Percentiles rank a stretch among this genome's conserved stretches.
Conservation (phyloP, 352 stramenopile genomes). For the Phytophthora constricta region DNA sequence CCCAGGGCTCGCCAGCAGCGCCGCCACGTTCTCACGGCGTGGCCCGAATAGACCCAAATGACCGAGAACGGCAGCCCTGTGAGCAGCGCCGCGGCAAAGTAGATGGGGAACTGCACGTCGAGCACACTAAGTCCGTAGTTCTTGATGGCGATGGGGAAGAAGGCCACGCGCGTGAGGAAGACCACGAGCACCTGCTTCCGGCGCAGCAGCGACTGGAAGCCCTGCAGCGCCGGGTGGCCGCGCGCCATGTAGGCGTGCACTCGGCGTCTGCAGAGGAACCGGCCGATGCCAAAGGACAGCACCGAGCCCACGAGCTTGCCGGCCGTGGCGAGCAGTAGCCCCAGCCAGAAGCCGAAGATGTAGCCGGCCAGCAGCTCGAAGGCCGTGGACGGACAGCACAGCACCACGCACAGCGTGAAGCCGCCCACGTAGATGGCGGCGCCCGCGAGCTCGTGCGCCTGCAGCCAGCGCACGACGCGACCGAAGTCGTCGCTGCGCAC, state of each 20-base stretch:
- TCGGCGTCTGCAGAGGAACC: slow-evolving; percentile 64
- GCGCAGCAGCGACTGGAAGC: slow-evolving; percentile 65
- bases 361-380: slow-evolving; percentile 84
- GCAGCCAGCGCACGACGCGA: slow-evolving; percentile 56
- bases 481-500: slow-evolving; percentile 57
- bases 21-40: slow-evolving; percentile 68
- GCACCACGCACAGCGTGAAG: slow-evolving; percentile 59
- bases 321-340: slow-evolving; percentile 58
- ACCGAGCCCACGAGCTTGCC: slow-evolving; percentile 78
- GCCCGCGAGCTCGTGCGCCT: slow-evolving; percentile 49
- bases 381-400: slow-evolving; percentile 77
- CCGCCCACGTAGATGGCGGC: slow-evolving; percentile 48
- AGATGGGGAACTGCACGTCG: slow-evolving; percentile 72
- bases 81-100: slow-evolving; percentile 66
- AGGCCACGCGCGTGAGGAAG: slow-evolving; percentile 79
- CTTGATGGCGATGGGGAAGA: slow-evolving; percentile 88
- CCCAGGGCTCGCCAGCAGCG: slow-evolving; percentile 48
- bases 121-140: slow-evolving; percentile 88
- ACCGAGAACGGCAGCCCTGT: slow-evolving; percentile 74
- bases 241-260: slow-evolving; percentile 73
- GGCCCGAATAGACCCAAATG: slow-evolving; percentile 83
- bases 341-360: slow-evolving; percentile 82
- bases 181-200: slow-evolving; percentile 77
- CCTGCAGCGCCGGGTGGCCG: slow-evolving; percentile 73
- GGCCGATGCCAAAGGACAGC: slow-evolving; percentile 72